Base-by-base conservation (phyloP, 2,329 filamentous ascomycete genomes). In the Xylaria polymorpha region DNA sequence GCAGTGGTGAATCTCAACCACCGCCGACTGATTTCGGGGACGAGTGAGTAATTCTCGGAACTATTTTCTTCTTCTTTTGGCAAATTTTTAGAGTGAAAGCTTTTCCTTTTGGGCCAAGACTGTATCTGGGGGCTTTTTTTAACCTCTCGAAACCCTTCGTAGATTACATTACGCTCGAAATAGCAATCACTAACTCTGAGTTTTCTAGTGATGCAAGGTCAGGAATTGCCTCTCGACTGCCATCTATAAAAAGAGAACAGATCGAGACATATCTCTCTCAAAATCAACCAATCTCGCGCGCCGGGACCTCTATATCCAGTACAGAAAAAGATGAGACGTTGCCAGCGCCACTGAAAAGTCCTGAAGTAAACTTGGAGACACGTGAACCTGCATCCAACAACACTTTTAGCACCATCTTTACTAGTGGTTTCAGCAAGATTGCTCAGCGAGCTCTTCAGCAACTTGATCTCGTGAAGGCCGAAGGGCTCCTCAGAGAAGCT, bases 401-500 rank as follows among this genome's bases (percentile, higher is more conserved):
- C 25, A 57, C 53, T 12, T 67, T 71, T 22, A 70, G 61, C 46
- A 70, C 46, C 10, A 71, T 70, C 4, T 67, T 70, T 48, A 67
- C 64, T 5, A 59, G 67, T 39, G 70, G 70, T 4, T 63, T 71
- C 22, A 70, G 61, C 37, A 71, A 71, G 29, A 70, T 71, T 25
- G 70, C 70, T 14, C 67, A 71, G 41, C 64, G 59, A 44, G 67
- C 70, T 25, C 64, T 71, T 35, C 70, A 70, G 39, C 57, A 71
- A 22, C 61, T 70, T 56, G 67, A 71, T 53, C 64, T 71, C 1
- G 25, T 44, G n/a, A 64, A 67, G 22, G 70, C 70, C 37, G 67
- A 70, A 4, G 64, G 53, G 7, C 67, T 70, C 15, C 61, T 71
- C 22, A 62, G n/a, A 64, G 57, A 67, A 55, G 70, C 70, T 20